These are phyloP conservation scores for Fusarium sublunatum DNA, from an alignment of 2,329 filamentous ascomycete species.

Conservation along the genomic window DNA sequence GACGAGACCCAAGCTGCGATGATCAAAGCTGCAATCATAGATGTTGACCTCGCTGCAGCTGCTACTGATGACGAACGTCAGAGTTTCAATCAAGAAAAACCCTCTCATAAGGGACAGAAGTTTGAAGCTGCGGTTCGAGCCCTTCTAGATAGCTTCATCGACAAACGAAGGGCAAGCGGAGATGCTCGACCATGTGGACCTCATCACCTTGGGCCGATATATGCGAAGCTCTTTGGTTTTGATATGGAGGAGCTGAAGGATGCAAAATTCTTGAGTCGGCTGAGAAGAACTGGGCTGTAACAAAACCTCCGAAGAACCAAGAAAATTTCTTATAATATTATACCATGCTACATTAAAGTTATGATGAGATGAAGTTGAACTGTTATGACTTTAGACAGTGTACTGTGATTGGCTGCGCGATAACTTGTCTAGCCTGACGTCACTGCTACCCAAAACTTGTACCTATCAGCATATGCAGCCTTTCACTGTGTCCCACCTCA, in stretches of 20 bases:
- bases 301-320: neutral
- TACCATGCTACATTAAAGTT: neutral
- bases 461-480: slow-evolving; percentile 14
- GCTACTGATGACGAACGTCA: neutral
- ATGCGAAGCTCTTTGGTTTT: slow-evolving; percentile 6
- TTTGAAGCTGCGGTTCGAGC: slow-evolving; percentile 1
- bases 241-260: slow-evolving; percentile 11
- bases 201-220: slow-evolving; percentile 5
- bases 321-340: neutral
- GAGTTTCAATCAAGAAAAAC: neutral
- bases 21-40: slow-evolving; percentile 7
- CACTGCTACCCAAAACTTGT: slow-evolving; percentile 45
- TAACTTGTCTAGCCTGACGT: slow-evolving; percentile 43
- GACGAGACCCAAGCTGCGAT: neutral
- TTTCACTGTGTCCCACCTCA: slow-evolving; percentile 26
- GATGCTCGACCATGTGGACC: slow-evolving; percentile 13
- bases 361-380: neutral
- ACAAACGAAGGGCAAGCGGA: slow-evolving; percentile 8
- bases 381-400: neutral
- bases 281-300: neutral
- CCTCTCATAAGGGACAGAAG: neutral
- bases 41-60: neutral
- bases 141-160: neutral
- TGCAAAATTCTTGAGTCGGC: neutral
- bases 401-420: slow-evolving; percentile 14